These are phyloP conservation scores for Plasmodium fragile DNA, from an alignment of 169 alveolate genomes.

Conservation along the genomic window DNA sequence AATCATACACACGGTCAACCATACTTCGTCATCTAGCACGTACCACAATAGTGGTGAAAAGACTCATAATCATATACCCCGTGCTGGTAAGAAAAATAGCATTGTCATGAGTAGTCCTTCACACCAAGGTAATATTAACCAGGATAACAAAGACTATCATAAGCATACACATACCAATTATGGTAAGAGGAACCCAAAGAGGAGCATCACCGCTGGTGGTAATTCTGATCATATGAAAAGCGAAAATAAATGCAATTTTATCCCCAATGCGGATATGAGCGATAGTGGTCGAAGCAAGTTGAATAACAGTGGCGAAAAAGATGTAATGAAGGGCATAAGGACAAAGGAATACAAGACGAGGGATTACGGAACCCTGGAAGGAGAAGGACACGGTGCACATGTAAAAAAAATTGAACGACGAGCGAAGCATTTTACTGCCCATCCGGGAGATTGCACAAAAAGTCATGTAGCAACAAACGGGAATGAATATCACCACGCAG, in stretches of 20 bases:
- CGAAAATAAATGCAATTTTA: not conserved
- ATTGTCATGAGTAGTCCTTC: not conserved
- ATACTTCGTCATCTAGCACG: not conserved
- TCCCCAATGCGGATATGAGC: not conserved
- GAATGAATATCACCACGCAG: not conserved
- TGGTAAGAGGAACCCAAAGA: not conserved
- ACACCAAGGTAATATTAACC: not conserved
- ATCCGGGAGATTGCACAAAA: not conserved
- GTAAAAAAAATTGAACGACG: not conserved
- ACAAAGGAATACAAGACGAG: not conserved
- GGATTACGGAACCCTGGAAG: not conserved
- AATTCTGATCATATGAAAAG: not conserved
- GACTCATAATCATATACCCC: not conserved
- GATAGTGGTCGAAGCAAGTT: not conserved
- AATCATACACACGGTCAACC: not conserved
- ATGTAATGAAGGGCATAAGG: not conserved
- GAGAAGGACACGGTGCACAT: constrained; percentile 2
- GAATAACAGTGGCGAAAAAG: constrained; percentile 13
- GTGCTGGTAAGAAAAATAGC: not conserved
- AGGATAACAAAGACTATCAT: not conserved
- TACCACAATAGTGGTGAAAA: not conserved
- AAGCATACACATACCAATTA: not conserved
- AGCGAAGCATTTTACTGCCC: not conserved
- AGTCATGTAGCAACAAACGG: not conserved
- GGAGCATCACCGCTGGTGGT: not conserved